Percentiles rank a stretch among this genome's conserved stretches.
These are phyloP conservation scores for Uronychia setigera DNA, from an alignment of 73 alveolate species.

Conservation along the genomic window DNA sequence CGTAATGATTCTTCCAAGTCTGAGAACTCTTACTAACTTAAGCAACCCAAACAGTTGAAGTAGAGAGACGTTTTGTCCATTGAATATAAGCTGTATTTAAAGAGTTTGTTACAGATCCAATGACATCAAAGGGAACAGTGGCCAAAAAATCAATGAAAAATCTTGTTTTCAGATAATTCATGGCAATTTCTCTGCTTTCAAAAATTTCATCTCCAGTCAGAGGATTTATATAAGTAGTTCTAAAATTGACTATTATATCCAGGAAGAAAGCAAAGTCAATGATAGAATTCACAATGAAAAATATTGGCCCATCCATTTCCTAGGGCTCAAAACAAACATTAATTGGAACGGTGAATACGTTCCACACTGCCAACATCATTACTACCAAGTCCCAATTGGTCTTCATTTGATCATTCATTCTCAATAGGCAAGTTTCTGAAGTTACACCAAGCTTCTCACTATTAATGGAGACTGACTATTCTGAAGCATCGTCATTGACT, in stretches of 20 bases:
- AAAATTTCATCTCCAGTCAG: constrained; percentile 51
- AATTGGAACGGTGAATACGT: constrained; percentile 39
- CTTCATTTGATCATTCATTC: background rate
- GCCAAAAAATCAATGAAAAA: constrained; percentile 30
- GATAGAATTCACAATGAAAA: background rate
- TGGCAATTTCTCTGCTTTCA: constrained; percentile 32
- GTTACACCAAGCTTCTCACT: too few relatives aligned
- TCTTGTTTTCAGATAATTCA: constrained; percentile 13
- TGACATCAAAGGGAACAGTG: constrained; percentile 10
- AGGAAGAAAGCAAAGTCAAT: constrained; percentile 30
- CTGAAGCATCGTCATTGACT: too few relatives aligned
- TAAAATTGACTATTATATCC: constrained; percentile 33
- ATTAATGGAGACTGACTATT: too few relatives aligned
- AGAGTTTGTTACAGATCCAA: too few relatives aligned
- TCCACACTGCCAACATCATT: constrained; percentile 31
- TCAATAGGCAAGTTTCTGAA: background rate
- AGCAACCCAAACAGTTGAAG: constrained; percentile 39
- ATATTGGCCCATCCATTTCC: background rate
- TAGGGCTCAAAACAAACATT: constrained; percentile 32
- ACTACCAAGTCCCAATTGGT: constrained; percentile 51
- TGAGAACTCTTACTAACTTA: constrained; percentile 45
- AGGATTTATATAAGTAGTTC: constrained; percentile 28
- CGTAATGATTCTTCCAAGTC: constrained; percentile 43
- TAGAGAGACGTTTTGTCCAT: too few relatives aligned
- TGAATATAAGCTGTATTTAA: too few relatives aligned